Evolutionary conservation across 2,329 filamentous ascomycete species (phyloP).

Genomic region (Pseudogymnoascus sp.): DNA sequence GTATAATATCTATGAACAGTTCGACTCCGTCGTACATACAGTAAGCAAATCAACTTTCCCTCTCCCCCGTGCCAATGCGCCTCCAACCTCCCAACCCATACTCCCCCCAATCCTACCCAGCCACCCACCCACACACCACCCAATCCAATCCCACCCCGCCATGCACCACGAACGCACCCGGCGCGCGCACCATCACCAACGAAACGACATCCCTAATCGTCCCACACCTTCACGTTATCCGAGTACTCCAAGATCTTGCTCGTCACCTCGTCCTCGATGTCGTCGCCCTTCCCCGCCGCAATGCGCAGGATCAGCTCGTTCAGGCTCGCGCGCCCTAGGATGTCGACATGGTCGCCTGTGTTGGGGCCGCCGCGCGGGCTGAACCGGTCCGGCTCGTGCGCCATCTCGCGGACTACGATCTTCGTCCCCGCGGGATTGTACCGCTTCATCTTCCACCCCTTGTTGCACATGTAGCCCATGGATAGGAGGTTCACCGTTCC

Average conservation of each 20-base stretch:
- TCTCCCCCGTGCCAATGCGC: neutral
- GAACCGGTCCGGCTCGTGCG: constrained; percentile 88
- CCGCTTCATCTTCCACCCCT: constrained; percentile 85
- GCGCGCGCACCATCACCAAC: neutral
- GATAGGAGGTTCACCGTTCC: constrained; percentile 92
- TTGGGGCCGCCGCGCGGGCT: constrained; percentile 66
- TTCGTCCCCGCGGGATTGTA: constrained; percentile 83
- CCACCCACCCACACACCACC: neutral
- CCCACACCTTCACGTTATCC: constrained; percentile 64
- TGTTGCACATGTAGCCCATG: constrained; percentile 92
- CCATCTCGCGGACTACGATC: constrained; percentile 89
- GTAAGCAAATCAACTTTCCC: neutral
- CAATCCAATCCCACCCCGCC: neutral
- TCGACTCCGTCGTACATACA: neutral
- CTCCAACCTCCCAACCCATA: neutral
- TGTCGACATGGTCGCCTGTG: constrained; percentile 90
- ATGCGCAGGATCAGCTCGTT: constrained; percentile 87
- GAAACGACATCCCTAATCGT: constrained; percentile 18
- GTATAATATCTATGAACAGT: constrained; percentile 1
- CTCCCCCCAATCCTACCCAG: neutral
- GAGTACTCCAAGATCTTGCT: constrained; percentile 80
- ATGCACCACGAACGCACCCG: neutral
- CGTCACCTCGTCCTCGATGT: constrained; percentile 67
- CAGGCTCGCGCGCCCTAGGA: constrained; percentile 76
- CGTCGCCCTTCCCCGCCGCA: constrained; percentile 74